A percentile compares a stretch with the other conserved stretches of the same genome.
Evolutionary conservation across 768 basidiomycete species (phyloP).

Genomic region (Boletus eberwhitei): DNA sequence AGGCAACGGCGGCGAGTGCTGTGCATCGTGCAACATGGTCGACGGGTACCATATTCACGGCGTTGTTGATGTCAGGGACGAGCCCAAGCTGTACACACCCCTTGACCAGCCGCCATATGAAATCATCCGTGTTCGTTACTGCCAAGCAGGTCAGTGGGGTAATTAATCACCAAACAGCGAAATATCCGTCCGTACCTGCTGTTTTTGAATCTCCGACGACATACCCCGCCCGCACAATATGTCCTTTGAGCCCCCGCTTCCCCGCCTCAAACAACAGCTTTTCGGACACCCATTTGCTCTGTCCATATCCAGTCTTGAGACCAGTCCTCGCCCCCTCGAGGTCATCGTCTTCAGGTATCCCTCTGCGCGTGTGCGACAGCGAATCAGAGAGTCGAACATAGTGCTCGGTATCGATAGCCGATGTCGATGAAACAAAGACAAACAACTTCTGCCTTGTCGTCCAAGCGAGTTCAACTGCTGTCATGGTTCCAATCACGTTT

Average conservation of each 20-base stretch:
- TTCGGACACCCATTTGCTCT: slow-evolving; percentile 98
- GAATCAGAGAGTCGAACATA: slow-evolving; percentile 87
- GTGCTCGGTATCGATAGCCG: slow-evolving; percentile 87
- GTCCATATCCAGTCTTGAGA: slow-evolving; percentile 91
- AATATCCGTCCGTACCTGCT: slow-evolving; percentile 61
- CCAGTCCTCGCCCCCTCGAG: slow-evolving; percentile 76
- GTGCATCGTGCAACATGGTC: slow-evolving; percentile 90
- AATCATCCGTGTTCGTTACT: slow-evolving; percentile 99
- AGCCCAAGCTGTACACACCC: slow-evolving; percentile 98
- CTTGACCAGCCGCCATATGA: slow-evolving; percentile 97
- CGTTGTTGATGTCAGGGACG: slow-evolving; percentile 96
- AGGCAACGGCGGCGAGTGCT: slow-evolving; percentile 65
- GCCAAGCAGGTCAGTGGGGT: slow-evolving; percentile 4
- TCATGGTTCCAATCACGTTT: slow-evolving; percentile 91
- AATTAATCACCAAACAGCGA: not conserved
- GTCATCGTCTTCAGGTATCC: slow-evolving; percentile 84
- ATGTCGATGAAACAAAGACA: slow-evolving; percentile 93
- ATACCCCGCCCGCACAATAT: slow-evolving; percentile 92
- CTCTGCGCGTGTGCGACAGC: slow-evolving; percentile 46
- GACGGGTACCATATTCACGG: slow-evolving; percentile 97
- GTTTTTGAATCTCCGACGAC: slow-evolving; percentile 88
- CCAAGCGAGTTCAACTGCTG: slow-evolving; percentile 75
- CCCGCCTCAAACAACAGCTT: slow-evolving; percentile 92
- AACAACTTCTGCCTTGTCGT: slow-evolving; percentile 71
- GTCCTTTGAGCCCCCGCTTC: slow-evolving; percentile 75